Conservation (phyloP, 768 basidiomycete genomes). For the Amanita subjunquillea region DNA sequence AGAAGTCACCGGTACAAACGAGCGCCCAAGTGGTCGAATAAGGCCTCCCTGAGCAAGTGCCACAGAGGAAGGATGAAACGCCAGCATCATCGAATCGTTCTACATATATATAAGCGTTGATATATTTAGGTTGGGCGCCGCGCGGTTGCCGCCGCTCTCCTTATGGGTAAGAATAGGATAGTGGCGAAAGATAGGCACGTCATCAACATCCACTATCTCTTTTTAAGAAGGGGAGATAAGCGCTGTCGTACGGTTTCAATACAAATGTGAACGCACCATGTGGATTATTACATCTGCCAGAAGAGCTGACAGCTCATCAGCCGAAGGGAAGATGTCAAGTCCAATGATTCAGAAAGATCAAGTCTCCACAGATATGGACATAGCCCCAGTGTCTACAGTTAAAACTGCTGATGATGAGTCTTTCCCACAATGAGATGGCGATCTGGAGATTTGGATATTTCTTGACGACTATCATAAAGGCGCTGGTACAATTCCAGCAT, state of each 20-base stretch:
- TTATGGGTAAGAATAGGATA: background rate
- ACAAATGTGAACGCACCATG: background rate
- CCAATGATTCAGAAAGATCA: no score
- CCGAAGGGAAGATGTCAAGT: no score
- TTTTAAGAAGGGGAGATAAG: background rate
- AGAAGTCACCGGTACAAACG: background rate
- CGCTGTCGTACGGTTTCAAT: background rate
- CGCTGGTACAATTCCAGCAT: no score
- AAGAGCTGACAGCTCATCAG: background rate
- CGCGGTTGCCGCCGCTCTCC: background rate
- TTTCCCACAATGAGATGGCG: no score
- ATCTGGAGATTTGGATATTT: no score
- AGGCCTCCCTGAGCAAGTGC: background rate
- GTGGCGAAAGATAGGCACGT: conserved; percentile 3
- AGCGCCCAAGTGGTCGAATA: background rate
- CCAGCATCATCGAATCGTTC: background rate
- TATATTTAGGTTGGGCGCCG: background rate
- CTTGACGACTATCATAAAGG: no score
- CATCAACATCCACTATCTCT: background rate
- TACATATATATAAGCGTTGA: no score
- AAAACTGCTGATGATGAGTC: no score
- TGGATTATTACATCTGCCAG: background rate
- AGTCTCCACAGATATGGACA: no score
- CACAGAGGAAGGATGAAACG: background rate
- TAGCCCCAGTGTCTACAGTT: no score